Evolutionary conservation across 441 rosid genomes (phyloP), one percentile per base, ranked within the genome.

Genomic region (Rhodomyrtus psidioides): DNA sequence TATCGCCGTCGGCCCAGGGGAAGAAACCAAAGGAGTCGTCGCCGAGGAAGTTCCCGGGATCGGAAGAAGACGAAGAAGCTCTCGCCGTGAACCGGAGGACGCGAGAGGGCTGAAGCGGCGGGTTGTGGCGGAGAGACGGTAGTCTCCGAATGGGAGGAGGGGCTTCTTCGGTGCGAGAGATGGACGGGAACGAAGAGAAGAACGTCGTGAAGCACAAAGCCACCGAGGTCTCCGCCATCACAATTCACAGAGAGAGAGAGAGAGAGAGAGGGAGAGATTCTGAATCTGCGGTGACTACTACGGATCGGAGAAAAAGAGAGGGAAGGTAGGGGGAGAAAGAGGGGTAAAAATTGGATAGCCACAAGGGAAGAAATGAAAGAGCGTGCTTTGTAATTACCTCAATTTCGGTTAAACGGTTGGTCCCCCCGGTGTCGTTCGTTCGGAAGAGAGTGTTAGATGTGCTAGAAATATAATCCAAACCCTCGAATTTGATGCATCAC

Each of bases 1-100:
- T 86, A 12, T 95, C 89, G 30, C 91, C 90, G 82, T 90, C 89
- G 76, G 94, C 91, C 99, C 96, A 95, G 2, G 98, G 98, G 89
- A 93, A 93, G 93, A 90, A 92, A 54, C 93, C 91, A 85, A 91
- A 92, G 51, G 94, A 85, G 55, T 95, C 98, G 17, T 93, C 95
- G 76, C 92, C 96, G 88, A 88, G 88, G 91, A 88, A 91, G 87
- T 87, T 84, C 24, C 90, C 89, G 60, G 90, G 89, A 86, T 92
- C 93, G 10, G 96, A 83, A 27, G 85, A 74, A 3, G 83, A 82
- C 16, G 83, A 53, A 12, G 87, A 94, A 83, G 96, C 91, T 88
- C 91, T 94, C n/a, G 88, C 87, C 49, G 90, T 27, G 87, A 94
- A 87, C 12, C 93, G 92, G 70, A 91, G 75, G 88, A 57, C 88